Evolutionary conservation across 2,329 filamentous ascomycete genomes (phyloP).

Genomic region (Trichothecium sympodiale): DNA sequence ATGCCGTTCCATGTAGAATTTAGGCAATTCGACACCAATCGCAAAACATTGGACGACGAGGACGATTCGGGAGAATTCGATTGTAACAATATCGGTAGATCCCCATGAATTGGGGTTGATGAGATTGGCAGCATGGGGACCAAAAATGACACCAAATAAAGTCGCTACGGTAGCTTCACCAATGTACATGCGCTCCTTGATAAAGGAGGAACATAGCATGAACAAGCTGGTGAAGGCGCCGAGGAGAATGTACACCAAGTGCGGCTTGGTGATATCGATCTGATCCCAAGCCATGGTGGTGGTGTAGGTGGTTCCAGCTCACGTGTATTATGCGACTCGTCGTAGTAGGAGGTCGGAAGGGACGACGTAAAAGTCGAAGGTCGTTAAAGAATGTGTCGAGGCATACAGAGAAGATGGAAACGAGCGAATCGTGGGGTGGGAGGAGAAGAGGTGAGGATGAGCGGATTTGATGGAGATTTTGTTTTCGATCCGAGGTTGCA

Average conservation of each 20-base stretch:
- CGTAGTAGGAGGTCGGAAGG: background rate
- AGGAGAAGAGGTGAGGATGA: conserved; percentile 3
- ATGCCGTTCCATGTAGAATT: conserved; percentile 95
- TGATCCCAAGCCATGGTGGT: conserved; percentile 64
- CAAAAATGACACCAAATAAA: conserved; percentile 41
- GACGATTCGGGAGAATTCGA: conserved; percentile 83
- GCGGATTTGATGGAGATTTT: background rate
- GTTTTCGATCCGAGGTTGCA: too few species aligned
- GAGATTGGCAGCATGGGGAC: conserved; percentile 70
- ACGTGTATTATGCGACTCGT: too few species aligned
- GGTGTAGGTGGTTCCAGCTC: background rate
- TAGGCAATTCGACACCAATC: conserved; percentile 80
- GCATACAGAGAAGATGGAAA: too few species aligned
- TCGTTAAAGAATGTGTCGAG: too few species aligned
- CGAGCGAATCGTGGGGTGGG: background rate
- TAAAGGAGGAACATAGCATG: conserved; percentile 95
- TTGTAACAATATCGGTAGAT: conserved; percentile 73
- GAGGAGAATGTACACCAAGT: conserved; percentile 96
- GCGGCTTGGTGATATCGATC: conserved; percentile 79
- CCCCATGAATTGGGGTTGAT: conserved; percentile 72
- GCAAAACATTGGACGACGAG: conserved; percentile 89
- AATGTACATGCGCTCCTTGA: conserved; percentile 98
- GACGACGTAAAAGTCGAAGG: background rate
- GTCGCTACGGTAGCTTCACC: conserved; percentile 94
- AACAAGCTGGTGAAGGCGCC: conserved; percentile 96